Percentiles rank a stretch among this genome's conserved stretches.
phyloP scores from a whole-genome alignment of 306 rosid genomes.

The Oemleria cerasiformis region DNA sequence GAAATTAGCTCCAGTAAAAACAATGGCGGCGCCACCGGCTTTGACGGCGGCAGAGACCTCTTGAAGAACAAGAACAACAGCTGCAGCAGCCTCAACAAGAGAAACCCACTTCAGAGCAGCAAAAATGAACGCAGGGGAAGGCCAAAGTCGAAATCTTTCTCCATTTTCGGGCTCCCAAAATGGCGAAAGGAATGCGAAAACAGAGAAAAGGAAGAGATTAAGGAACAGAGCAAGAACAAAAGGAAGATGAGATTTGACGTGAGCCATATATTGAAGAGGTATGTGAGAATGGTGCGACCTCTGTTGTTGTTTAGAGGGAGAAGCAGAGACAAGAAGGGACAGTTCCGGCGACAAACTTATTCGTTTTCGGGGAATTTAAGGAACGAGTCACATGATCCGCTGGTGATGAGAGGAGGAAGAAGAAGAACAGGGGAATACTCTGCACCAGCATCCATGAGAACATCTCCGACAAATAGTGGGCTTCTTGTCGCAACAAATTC shows the following conservation, averaged over 20 bases:
- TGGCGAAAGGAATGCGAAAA: slow-evolving; percentile 48
- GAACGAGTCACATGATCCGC: too few relatives aligned
- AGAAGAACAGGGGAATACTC: slow-evolving; percentile 71
- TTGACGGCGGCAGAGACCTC: background rate
- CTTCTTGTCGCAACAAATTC: slow-evolving; percentile 43
- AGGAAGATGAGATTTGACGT: slow-evolving; percentile 42
- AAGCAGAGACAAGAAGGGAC: slow-evolving; percentile 40
- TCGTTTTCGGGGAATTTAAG: slow-evolving; percentile 78
- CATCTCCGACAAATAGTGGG: slow-evolving; percentile 91
- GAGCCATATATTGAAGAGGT: slow-evolving; percentile 58
- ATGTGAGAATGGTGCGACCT: slow-evolving; percentile 56
- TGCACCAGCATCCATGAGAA: slow-evolving; percentile 94
- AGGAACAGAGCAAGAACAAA: slow-evolving; percentile 33
- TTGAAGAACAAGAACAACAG: slow-evolving; percentile 1
- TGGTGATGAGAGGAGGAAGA: slow-evolving; percentile 11
- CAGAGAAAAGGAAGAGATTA: slow-evolving; percentile 30
- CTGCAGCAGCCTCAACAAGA: slow-evolving; percentile 7
- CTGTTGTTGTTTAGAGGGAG: slow-evolving; percentile 42
- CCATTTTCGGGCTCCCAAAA: slow-evolving; percentile 49
- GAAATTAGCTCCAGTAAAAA: slow-evolving; percentile 11
- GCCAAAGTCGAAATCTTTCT: slow-evolving; percentile 61
- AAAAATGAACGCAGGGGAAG: slow-evolving; percentile 32
- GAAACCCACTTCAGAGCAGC: slow-evolving; percentile 12
- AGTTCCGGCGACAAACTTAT: slow-evolving; percentile 38
- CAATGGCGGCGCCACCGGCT: slow-evolving; percentile 24